A percentile compares a stretch with the other conserved stretches of the same genome.
phyloP scores from a whole-genome alignment of 345 rosid species.

The Gossypium australe region DNA sequence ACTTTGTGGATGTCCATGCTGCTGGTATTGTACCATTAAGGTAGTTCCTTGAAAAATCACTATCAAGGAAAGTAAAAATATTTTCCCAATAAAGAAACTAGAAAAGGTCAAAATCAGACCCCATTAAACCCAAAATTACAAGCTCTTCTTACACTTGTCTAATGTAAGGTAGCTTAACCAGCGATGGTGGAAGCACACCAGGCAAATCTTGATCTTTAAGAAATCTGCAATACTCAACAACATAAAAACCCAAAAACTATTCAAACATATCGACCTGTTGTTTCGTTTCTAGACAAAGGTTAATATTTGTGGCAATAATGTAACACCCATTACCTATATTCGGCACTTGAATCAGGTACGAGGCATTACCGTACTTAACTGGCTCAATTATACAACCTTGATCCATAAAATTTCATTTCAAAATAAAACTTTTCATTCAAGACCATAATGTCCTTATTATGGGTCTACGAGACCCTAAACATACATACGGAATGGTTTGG shows the following conservation, averaged over 20 bases:
- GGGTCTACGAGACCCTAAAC: too few species aligned
- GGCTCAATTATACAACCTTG: too few species aligned
- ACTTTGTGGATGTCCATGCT: conserved; percentile 33
- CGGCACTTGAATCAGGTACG: too few species aligned
- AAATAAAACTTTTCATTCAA: too few species aligned
- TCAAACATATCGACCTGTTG: background rate
- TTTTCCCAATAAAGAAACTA: background rate
- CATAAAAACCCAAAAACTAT: background rate
- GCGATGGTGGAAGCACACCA: conserved; percentile 23
- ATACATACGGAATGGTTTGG: too few species aligned
- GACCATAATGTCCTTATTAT: too few species aligned
- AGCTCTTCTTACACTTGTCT: conserved; percentile 12
- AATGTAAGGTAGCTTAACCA: conserved; percentile 17
- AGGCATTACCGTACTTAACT: too few species aligned
- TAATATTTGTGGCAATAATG: background rate
- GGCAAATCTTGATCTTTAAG: conserved; percentile 20
- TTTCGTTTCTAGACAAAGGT: background rate
- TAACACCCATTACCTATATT: too few species aligned
- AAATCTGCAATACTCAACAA: conserved; percentile 2
- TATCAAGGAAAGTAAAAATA: conserved; percentile 1
- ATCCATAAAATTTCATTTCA: too few species aligned
- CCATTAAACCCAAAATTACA: background rate
- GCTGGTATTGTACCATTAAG: conserved; percentile 42
- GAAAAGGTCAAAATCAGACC: background rate
- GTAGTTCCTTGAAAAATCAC: conserved; percentile 34